These are phyloP conservation scores for Solanum ahanhuiri DNA, from an alignment of 257 asterid genomes.

Conservation along the genomic window DNA sequence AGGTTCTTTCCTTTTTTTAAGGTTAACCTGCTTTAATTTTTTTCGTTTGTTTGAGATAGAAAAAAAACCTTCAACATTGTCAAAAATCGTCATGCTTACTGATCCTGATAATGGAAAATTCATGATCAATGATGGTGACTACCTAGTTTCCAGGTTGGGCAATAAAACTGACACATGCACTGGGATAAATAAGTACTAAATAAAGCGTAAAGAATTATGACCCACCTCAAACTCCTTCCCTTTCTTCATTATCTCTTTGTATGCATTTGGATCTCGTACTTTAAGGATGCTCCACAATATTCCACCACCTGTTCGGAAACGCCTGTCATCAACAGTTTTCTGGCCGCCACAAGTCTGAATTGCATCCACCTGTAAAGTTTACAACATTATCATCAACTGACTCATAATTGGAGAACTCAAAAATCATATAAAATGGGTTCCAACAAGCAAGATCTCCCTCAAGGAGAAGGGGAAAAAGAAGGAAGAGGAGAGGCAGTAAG, in stretches of 20 bases:
- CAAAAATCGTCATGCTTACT: neutral
- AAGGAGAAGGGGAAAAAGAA: neutral
- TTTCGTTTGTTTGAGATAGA: neutral
- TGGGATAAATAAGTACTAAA: neutral
- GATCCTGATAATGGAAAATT: neutral
- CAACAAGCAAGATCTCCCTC: neutral
- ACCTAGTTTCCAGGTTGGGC: neutral
- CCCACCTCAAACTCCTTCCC: constrained; percentile 90
- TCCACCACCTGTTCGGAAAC: constrained; percentile 75
- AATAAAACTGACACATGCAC: neutral
- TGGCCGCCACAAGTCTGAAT: constrained; percentile 94
- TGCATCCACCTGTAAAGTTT: constrained; percentile 67
- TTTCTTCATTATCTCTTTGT: constrained; percentile 77
- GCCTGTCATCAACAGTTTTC: constrained; percentile 63
- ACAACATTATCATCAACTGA: neutral
- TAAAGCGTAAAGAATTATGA: neutral
- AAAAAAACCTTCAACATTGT: neutral
- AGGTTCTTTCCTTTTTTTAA: neutral
- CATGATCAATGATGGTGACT: neutral
- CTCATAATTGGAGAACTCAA: neutral
- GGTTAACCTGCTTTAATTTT: neutral
- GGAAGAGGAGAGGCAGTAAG: neutral
- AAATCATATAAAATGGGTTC: neutral
- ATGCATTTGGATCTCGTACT: constrained; percentile 79
- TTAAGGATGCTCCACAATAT: constrained; percentile 82